Conservation (phyloP, 148 eudicot genomes). For the Vaccinium myrtillus region DNA sequence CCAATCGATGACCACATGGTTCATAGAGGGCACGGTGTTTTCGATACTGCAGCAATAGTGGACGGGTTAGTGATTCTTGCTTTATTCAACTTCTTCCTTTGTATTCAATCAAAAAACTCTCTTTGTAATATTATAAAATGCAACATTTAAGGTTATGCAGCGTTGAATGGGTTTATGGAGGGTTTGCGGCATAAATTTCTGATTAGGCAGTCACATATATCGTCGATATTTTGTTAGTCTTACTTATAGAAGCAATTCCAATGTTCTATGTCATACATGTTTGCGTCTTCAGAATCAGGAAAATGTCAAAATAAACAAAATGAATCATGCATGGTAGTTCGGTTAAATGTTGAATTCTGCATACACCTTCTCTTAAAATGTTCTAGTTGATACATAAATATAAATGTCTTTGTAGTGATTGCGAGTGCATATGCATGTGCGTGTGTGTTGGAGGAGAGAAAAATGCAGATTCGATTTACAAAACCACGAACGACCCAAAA, state of each 20-base stretch:
- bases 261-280: background rate
- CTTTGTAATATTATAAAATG: background rate
- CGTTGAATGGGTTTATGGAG: background rate
- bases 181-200: background rate
- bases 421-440: background rate
- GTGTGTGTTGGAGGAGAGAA: background rate
- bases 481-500: background rate
- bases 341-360: background rate
- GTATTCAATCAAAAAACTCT: background rate
- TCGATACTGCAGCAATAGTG: slow-evolving; percentile 68
- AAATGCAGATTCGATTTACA: background rate
- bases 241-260: background rate
- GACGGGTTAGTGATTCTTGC: slow-evolving; percentile 56
- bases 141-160: background rate
- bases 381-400: background rate
- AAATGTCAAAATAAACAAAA: background rate
- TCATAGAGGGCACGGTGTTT: slow-evolving; percentile 94
- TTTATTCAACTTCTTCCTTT: background rate
- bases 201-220: background rate
- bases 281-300: background rate
- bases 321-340: background rate
- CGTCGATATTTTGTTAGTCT: background rate
- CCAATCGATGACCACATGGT: slow-evolving; percentile 98
- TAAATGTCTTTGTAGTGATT: background rate
- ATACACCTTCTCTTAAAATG: background rate